phyloP scores from a whole-genome alignment of 2,329 filamentous ascomycete genomes.

The Plectosphaerella plurivora region DNA sequence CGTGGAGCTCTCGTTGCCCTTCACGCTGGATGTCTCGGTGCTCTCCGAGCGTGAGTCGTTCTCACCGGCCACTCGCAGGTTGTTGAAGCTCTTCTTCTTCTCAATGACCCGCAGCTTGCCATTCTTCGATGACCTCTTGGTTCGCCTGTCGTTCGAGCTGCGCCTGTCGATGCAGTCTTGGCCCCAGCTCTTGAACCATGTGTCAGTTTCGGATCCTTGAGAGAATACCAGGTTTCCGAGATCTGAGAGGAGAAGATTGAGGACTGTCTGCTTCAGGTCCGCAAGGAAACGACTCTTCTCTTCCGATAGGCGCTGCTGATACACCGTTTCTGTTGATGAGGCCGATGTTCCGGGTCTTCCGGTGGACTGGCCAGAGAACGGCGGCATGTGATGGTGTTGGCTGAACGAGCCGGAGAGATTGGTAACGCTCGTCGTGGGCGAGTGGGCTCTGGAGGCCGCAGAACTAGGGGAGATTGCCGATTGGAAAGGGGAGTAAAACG shows the following conservation, averaged over 20 bases:
- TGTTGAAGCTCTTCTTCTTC: conserved; percentile 66
- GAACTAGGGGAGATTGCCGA: conserved; percentile 61
- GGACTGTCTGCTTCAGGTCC: conserved; percentile 74
- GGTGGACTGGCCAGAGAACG: conserved; percentile 42
- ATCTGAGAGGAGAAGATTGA: conserved; percentile 82
- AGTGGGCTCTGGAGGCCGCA: conserved; percentile 53
- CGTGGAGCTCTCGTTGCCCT: conserved; percentile 36
- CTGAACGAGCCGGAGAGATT: conserved; percentile 48
- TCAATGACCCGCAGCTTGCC: conserved; percentile 49
- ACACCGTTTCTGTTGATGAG: conserved; percentile 64
- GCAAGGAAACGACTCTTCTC: conserved; percentile 76
- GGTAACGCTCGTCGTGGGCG: conserved; percentile 57
- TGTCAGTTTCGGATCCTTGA: conserved; percentile 88
- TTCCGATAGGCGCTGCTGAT: conserved; percentile 55
- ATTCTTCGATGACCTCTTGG: conserved; percentile 26
- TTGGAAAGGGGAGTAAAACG: conserved; percentile 88
- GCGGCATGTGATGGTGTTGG: conserved; percentile 35
- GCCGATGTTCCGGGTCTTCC: conserved; percentile 61
- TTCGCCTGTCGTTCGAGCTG: conserved; percentile 47
- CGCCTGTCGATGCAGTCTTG: conserved; percentile 62
- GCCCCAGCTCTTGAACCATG: conserved; percentile 71
- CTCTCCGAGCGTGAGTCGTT: conserved; percentile 30
- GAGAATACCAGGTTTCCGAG: conserved; percentile 81
- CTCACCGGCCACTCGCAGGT: conserved; percentile 50
- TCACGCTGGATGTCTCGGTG: conserved; percentile 28